Evolutionary conservation across 2,329 filamentous ascomycete genomes (phyloP).

Genomic region (Venturia asperata): DNA sequence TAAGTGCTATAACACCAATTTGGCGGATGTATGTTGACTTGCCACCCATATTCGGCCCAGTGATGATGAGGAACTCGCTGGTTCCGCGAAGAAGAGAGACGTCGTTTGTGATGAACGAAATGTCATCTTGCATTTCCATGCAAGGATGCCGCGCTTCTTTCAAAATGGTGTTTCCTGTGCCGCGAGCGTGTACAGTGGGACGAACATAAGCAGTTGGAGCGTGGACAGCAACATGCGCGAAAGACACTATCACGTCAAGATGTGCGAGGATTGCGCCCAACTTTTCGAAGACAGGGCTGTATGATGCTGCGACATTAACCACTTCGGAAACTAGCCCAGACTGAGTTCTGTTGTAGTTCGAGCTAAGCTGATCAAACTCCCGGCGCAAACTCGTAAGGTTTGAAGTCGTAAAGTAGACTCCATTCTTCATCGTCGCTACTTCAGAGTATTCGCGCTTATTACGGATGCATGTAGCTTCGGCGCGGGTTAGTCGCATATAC

Average conservation of each 20-base stretch:
- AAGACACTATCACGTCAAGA: slow-evolving; percentile 88
- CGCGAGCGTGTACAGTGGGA: slow-evolving; percentile 82
- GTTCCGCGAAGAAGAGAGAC: slow-evolving; percentile 69
- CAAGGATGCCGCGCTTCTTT: slow-evolving; percentile 92
- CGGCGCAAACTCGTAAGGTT: slow-evolving; percentile 71
- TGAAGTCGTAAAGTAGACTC: slow-evolving; percentile 93
- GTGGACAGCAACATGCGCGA: slow-evolving; percentile 88
- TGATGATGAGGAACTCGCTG: slow-evolving; percentile 93
- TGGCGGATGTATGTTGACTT: slow-evolving; percentile 98
- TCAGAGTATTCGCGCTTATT: slow-evolving; percentile 88
- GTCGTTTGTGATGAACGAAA: slow-evolving; percentile 98
- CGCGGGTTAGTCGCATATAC: slow-evolving; percentile 88
- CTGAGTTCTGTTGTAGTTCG: slow-evolving; percentile 93
- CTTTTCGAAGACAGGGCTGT: slow-evolving; percentile 85
- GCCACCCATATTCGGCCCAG: slow-evolving; percentile 97
- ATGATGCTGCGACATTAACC: slow-evolving; percentile 85
- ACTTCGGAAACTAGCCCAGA: slow-evolving; percentile 86
- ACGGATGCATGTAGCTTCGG: slow-evolving; percentile 80
- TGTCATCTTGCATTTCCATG: slow-evolving; percentile 97
- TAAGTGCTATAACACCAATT: slow-evolving; percentile 90
- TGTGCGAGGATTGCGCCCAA: slow-evolving; percentile 84
- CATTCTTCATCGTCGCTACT: slow-evolving; percentile 97
- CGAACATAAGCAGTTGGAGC: slow-evolving; percentile 87
- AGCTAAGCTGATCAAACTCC: slow-evolving; percentile 88
- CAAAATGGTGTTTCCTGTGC: slow-evolving; percentile 80